These are phyloP conservation scores for Tillandsia fasciculata DNA, from an alignment of 176 grass and related monocot genomes.

Conservation along the genomic window DNA sequence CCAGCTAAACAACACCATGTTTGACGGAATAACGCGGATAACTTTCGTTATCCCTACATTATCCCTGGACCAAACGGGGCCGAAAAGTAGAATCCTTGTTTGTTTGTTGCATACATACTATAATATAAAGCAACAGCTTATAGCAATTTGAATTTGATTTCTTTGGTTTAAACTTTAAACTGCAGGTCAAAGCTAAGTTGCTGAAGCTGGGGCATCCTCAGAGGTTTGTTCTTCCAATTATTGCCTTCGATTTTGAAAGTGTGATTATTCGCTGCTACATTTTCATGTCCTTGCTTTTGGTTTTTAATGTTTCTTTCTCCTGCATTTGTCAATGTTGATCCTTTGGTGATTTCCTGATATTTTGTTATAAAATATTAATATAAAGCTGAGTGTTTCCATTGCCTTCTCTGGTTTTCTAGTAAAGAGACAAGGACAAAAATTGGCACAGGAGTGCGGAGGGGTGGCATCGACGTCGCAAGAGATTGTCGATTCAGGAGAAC, in stretches of 20 bases:
- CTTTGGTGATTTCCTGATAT: not conserved
- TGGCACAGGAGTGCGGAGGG: constrained; percentile 18
- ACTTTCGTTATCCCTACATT: too few species aligned
- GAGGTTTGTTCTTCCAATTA: constrained; percentile 14
- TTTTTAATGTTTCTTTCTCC: not conserved
- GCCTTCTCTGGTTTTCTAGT: constrained; percentile 5
- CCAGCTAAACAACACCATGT: too few species aligned
- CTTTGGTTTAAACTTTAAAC: not conserved
- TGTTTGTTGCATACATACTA: not conserved
- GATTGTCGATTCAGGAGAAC: constrained; percentile 7
- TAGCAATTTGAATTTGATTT: not conserved
- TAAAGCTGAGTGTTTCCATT: not conserved
- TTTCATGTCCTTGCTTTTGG: not conserved
- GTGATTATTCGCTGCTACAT: not conserved
- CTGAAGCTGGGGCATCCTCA: constrained; percentile 18
- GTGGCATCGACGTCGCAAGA: constrained; percentile 4
- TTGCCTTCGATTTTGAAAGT: not conserved
- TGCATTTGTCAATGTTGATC: not conserved
- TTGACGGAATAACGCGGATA: too few species aligned
- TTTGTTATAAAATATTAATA: not conserved
- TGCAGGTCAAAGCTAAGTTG: constrained; percentile 25
- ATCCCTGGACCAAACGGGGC: too few species aligned
- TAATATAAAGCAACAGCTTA: not conserved
- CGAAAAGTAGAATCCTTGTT: not conserved
- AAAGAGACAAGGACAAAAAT: constrained; percentile 21